Percentiles rank a stretch among this genome's conserved stretches.
phyloP scores from a whole-genome alignment of 164 flowering plant genomes.

The Umbilicus rupestris region DNA sequence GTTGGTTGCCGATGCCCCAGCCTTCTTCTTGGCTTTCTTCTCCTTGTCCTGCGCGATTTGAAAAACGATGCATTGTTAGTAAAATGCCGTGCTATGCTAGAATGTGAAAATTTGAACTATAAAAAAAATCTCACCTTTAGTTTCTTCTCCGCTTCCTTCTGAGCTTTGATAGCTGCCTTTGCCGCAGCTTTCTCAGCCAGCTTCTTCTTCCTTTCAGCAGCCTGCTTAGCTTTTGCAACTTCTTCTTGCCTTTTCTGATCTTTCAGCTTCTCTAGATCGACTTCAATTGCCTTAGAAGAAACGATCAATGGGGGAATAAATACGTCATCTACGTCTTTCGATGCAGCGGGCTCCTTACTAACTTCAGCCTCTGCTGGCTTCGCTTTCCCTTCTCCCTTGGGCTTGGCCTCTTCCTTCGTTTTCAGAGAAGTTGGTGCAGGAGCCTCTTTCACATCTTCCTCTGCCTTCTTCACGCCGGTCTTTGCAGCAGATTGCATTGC shows the following conservation, averaged over 20 bases:
- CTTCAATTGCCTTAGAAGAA: conserved; percentile 15
- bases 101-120: background rate
- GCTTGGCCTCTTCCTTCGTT: conserved; percentile 36
- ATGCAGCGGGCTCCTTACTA: conserved; percentile 17
- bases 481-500: conserved; percentile 33
- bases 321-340: conserved; percentile 26
- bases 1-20: conserved; percentile 20
- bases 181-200: conserved; percentile 48
- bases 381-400: conserved; percentile 33
- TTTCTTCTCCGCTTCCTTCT: conserved; percentile 93
- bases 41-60: conserved; percentile 54
- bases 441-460: conserved; percentile 43
- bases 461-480: conserved; percentile 27
- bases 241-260: conserved; percentile 83
- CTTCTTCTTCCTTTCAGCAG: conserved; percentile 68
- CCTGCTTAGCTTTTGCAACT: conserved; percentile 67
- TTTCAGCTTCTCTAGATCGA: conserved; percentile 57
- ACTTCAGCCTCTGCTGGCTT: conserved; percentile 19
- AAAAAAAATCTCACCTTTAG: conserved; percentile 42
- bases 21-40: conserved; percentile 74
- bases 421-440: conserved; percentile 25
- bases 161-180: conserved; percentile 73
- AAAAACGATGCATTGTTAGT: background rate
- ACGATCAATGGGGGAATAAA: conserved; percentile 19
- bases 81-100: background rate